Conservation (phyloP, 1,139 yeast genomes). For the Arxiozyma slooffiae region DNA sequence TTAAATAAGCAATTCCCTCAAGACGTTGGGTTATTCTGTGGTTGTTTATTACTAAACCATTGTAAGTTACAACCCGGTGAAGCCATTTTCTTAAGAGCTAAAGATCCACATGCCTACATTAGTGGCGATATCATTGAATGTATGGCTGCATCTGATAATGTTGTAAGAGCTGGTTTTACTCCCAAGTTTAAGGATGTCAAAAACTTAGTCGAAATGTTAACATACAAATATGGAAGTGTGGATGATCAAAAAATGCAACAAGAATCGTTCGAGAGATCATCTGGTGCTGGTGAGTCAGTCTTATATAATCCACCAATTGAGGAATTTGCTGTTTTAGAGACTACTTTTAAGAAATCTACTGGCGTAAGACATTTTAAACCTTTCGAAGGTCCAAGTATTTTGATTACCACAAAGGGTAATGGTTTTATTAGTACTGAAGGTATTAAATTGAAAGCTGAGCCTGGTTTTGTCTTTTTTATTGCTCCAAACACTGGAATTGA, state of each 20-base stretch:
- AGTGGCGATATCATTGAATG: constrained; percentile 96
- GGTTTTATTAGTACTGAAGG: constrained; percentile 49
- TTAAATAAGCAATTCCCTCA: constrained; percentile 81
- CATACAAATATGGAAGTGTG: constrained; percentile 81
- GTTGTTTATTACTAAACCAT: constrained; percentile 84
- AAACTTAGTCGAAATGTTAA: constrained; percentile 80
- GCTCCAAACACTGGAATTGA: constrained; percentile 66
- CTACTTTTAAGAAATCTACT: constrained; percentile 41
- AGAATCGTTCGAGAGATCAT: constrained; percentile 48
- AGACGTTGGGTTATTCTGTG: constrained; percentile 93
- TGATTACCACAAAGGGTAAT: constrained; percentile 71
- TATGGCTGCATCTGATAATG: constrained; percentile 98
- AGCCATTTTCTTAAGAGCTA: constrained; percentile 93
- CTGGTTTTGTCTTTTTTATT: constrained; percentile 76
- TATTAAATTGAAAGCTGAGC: constrained; percentile 38
- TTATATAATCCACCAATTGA: constrained; percentile 94
- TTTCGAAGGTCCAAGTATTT: constrained; percentile 78
- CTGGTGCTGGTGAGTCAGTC: constrained; percentile 56
- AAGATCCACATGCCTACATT: constrained; percentile 96
- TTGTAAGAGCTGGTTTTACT: constrained; percentile 95
- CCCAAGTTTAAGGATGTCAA: constrained; percentile 95
- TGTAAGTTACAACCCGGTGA: constrained; percentile 80
- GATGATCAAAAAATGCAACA: constrained; percentile 87
- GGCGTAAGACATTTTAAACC: constrained; percentile 44
- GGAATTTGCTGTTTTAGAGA: constrained; percentile 85